Conservation (phyloP, 1,284 basidiomycete genomes). For the Coriolopsis trogii region DNA sequence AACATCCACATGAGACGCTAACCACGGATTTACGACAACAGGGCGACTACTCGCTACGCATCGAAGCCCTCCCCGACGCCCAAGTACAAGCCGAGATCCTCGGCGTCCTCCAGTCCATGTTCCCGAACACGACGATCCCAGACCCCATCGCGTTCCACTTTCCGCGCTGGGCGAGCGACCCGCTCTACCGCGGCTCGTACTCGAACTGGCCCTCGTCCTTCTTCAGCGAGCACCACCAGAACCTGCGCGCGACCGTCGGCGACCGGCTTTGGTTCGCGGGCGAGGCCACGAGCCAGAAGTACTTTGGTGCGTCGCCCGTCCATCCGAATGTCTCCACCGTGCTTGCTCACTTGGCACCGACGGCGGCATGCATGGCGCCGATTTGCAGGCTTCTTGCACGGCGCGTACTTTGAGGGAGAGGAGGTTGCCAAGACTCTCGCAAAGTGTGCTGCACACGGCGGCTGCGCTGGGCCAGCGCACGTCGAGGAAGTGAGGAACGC, state of each 20-base stretch:
- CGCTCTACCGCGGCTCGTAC: slow-evolving; percentile 66
- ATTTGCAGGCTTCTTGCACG: slow-evolving; percentile 37
- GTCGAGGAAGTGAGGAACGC: slow-evolving; percentile 21
- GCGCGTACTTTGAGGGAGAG: slow-evolving; percentile 39
- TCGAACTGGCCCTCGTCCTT: slow-evolving; percentile 68
- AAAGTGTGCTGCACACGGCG: slow-evolving; percentile 39
- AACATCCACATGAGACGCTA: not conserved
- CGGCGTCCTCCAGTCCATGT: slow-evolving; percentile 58
- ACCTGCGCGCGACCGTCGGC: slow-evolving; percentile 55
- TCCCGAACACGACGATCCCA: slow-evolving; percentile 53
- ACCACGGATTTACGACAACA: too few relatives aligned
- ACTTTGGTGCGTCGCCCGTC: slow-evolving; percentile 60
- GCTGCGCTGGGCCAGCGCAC: slow-evolving; percentile 32
- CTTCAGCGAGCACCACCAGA: slow-evolving; percentile 51
- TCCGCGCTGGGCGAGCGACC: slow-evolving; percentile 56
- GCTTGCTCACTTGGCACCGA: too few relatives aligned
- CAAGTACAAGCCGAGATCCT: slow-evolving; percentile 57
- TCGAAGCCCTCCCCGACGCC: slow-evolving; percentile 52
- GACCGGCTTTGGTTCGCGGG: slow-evolving; percentile 63
- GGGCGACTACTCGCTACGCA: slow-evolving; percentile 59
- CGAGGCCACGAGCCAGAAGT: slow-evolving; percentile 59
- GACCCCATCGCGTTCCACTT: slow-evolving; percentile 55
- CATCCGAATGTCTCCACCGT: too few relatives aligned
- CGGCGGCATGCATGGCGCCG: too few relatives aligned
- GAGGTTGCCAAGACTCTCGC: slow-evolving; percentile 39